These are phyloP conservation scores for Gaeumannomyces sp. DNA, from an alignment of 2,329 filamentous ascomycete genomes.

Conservation along the genomic window DNA sequence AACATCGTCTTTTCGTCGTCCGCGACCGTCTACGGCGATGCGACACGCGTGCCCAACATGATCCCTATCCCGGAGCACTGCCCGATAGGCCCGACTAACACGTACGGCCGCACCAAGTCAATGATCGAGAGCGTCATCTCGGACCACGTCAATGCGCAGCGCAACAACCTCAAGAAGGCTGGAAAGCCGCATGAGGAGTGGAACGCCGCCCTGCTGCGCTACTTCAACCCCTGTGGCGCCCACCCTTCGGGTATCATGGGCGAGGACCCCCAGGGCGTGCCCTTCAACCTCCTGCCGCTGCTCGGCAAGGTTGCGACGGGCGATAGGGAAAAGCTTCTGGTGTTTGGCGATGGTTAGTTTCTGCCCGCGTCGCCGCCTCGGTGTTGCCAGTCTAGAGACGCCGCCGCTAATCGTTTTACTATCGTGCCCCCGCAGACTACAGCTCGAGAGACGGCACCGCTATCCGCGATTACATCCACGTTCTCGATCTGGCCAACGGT, in stretches of 20 bases:
- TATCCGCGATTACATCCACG: slow-evolving; percentile 97
- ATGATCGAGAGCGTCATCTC: slow-evolving; percentile 88
- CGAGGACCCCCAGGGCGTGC: slow-evolving; percentile 91
- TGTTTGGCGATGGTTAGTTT: slow-evolving; percentile 81
- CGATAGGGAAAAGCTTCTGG: slow-evolving; percentile 85
- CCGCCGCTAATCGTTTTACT: not conserved
- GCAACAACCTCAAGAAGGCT: slow-evolving; percentile 73
- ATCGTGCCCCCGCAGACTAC: slow-evolving; percentile 61
- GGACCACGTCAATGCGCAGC: slow-evolving; percentile 82
- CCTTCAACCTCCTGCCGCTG: slow-evolving; percentile 91
- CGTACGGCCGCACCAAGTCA: slow-evolving; percentile 94
- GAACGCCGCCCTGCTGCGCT: slow-evolving; percentile 89
- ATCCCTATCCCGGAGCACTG: slow-evolving; percentile 97
- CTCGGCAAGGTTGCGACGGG: slow-evolving; percentile 91
- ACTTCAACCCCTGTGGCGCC: slow-evolving; percentile 95
- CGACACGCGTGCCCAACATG: slow-evolving; percentile 93
- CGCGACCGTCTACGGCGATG: slow-evolving; percentile 96
- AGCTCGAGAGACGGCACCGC: slow-evolving; percentile 82
- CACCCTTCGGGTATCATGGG: slow-evolving; percentile 97
- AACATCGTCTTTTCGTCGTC: slow-evolving; percentile 99
- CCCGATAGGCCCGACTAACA: slow-evolving; percentile 93
- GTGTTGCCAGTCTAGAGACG: not conserved
- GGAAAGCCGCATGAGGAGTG: slow-evolving; percentile 73
- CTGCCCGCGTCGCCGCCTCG: not conserved
- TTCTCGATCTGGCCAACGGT: slow-evolving; percentile 79